Conservation (phyloP, 768 basidiomycete genomes). For the Termitomyces sp. region DNA sequence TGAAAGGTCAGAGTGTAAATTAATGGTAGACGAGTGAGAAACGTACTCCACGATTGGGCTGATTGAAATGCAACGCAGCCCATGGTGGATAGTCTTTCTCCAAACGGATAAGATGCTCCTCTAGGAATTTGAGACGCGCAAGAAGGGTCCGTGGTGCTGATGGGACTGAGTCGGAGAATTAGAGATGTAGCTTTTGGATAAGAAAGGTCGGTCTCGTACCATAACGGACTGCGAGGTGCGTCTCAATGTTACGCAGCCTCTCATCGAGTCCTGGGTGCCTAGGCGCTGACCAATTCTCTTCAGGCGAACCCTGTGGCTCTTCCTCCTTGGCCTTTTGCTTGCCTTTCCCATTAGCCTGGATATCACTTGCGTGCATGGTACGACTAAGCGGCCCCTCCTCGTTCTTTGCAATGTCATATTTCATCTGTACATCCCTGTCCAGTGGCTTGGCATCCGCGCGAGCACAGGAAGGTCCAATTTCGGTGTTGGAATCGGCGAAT, state of each 20-base stretch:
- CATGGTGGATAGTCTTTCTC: constrained; percentile 74
- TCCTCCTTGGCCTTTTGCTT: constrained; percentile 6
- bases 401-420: constrained; percentile 86
- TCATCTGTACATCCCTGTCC: constrained; percentile 76
- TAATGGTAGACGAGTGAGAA: background rate
- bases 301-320: background rate
- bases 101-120: constrained; percentile 72
- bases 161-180: background rate
- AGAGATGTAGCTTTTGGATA: background rate
- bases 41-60: constrained; percentile 76
- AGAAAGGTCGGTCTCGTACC: constrained; percentile 38
- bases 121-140: constrained; percentile 63
- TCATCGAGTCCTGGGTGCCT: constrained; percentile 61
- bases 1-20: background rate
- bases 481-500: constrained; percentile 22
- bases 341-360: constrained; percentile 14
- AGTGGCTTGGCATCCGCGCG: constrained; percentile 68
- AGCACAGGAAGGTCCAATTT: constrained; percentile 53
- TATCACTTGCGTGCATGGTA: constrained; percentile 32
- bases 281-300: constrained; percentile 31
- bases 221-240: constrained; percentile 70
- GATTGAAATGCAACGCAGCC: constrained; percentile 75
- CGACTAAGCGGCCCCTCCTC: constrained; percentile 71
- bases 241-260: constrained; percentile 63
- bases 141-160: constrained; percentile 63